phyloP scores from a whole-genome alignment of 768 basidiomycete species.

The Podaxis mareebaensis region DNA sequence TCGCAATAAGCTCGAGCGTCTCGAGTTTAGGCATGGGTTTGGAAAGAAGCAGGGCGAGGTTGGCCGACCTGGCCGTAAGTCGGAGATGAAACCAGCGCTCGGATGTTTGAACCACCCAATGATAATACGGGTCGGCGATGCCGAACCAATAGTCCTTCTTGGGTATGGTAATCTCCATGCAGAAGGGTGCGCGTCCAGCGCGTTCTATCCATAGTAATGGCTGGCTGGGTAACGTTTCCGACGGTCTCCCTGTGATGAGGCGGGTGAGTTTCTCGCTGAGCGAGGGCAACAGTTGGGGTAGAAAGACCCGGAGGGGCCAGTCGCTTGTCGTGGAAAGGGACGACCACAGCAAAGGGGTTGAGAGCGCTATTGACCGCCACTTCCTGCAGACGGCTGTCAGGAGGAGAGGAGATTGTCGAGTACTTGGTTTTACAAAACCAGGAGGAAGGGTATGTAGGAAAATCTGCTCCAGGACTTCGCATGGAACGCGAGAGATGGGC shows the following conservation, averaged over 20 bases:
- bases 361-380: conserved; percentile 7
- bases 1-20: neutral
- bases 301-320: conserved; percentile 3
- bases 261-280: neutral
- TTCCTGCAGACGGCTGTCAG: conserved; percentile 1
- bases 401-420: conserved; percentile 6
- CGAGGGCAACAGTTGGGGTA: neutral
- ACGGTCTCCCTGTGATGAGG: neutral
- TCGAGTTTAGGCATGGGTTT: conserved; percentile 8
- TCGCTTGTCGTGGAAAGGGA: conserved; percentile 10
- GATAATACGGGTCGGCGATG: conserved; percentile 5
- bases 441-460: conserved; percentile 4
- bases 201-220: conserved; percentile 4
- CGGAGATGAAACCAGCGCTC: conserved; percentile 14
- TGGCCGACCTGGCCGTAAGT: neutral
- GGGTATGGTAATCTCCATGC: conserved; percentile 12
- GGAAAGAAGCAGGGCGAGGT: conserved; percentile 7
- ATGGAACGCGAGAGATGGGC: conserved; percentile 8
- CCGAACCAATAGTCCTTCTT: conserved; percentile 5
- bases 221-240: neutral
- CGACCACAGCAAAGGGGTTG: conserved; percentile 4
- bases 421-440: conserved; percentile 5
- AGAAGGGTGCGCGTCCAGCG: neutral
- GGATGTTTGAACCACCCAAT: conserved; percentile 6
- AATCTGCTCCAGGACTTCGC: conserved; percentile 8